A percentile compares a stretch with the other conserved stretches of the same genome.
Evolutionary conservation across 1,139 yeast genomes (phyloP).

Genomic region (Hanseniaspora uvarum): DNA sequence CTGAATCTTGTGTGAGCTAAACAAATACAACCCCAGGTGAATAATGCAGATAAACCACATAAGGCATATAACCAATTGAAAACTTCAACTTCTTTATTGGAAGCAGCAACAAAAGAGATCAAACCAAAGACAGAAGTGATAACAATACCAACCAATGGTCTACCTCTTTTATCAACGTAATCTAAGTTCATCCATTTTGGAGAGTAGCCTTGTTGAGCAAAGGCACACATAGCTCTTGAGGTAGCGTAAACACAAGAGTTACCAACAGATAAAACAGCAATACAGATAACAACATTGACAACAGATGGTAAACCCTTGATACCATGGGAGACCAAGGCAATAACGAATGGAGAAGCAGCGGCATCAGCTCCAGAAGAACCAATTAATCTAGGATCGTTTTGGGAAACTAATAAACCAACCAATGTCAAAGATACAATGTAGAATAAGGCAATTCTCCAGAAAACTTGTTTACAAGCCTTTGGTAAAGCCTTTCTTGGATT

Average conservation of each 20-base stretch:
- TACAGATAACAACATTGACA: background rate
- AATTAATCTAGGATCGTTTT: constrained; percentile 36
- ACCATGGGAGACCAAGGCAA: constrained; percentile 34
- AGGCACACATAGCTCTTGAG: constrained; percentile 39
- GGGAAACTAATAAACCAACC: constrained; percentile 41
- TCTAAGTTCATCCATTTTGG: constrained; percentile 36
- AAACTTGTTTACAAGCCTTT: constrained; percentile 40
- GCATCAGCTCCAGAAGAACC: constrained; percentile 36
- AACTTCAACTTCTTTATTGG: constrained; percentile 38
- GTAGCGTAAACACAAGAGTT: constrained; percentile 36
- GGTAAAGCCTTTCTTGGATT: constrained; percentile 40
- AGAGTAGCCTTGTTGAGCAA: constrained; percentile 42
- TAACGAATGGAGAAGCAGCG: constrained; percentile 45
- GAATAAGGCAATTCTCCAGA: constrained; percentile 38
- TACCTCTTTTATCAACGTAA: constrained; percentile 37
- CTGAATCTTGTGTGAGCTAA: constrained; percentile 58
- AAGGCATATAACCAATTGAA: constrained; percentile 77
- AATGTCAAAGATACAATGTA: constrained; percentile 39
- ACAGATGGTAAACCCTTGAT: background rate
- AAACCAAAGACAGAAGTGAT: constrained; percentile 31
- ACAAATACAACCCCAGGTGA: constrained; percentile 61
- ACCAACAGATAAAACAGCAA: constrained; percentile 34
- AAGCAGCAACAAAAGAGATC: constrained; percentile 35
- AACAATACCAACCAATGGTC: constrained; percentile 36
- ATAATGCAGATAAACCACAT: constrained; percentile 63